phyloP scores from a whole-genome alignment of 257 asterid genomes.

The Capsicum pubescens region DNA sequence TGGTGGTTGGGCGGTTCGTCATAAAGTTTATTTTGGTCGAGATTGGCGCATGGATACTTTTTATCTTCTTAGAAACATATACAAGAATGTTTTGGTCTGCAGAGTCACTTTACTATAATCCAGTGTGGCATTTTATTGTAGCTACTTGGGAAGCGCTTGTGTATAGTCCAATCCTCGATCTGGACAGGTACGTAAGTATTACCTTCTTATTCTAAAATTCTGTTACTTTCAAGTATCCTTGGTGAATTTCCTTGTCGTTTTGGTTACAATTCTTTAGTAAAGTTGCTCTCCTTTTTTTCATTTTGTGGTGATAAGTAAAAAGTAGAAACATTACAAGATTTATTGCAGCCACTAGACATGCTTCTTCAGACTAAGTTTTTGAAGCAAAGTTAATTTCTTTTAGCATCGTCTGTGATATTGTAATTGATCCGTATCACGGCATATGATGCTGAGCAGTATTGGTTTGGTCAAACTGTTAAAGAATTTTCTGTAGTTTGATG shows the following conservation, averaged over 20 bases:
- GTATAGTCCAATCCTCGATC: conserved; percentile 94
- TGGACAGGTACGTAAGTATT: conserved; percentile 69
- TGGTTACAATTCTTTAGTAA: not conserved
- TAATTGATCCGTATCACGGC: not conserved
- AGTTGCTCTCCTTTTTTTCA: not conserved
- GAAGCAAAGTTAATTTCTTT: conserved; percentile 8
- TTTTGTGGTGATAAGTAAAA: not conserved
- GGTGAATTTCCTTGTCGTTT: not conserved
- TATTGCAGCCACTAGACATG: not conserved
- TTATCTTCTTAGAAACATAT: conserved; percentile 95
- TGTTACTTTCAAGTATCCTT: conserved; percentile 12
- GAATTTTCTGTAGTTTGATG: not conserved
- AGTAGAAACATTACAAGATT: not conserved
- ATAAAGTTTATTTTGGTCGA: conserved; percentile 82
- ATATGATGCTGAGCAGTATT: not conserved
- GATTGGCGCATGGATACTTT: conserved; percentile 95
- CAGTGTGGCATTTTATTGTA: conserved; percentile 88
- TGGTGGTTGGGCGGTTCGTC: conserved; percentile 92
- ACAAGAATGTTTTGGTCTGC: conserved; percentile 99
- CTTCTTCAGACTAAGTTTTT: conserved; percentile 18
- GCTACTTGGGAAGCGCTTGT: conserved; percentile 92
- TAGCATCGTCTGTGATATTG: not conserved
- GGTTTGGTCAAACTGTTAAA: not conserved
- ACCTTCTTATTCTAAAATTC: conserved; percentile 3
- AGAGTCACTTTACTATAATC: conserved; percentile 96